These are phyloP conservation scores for Teunomyces panamensis DNA, from an alignment of 805 yeast genomes.

Conservation along the genomic window DNA sequence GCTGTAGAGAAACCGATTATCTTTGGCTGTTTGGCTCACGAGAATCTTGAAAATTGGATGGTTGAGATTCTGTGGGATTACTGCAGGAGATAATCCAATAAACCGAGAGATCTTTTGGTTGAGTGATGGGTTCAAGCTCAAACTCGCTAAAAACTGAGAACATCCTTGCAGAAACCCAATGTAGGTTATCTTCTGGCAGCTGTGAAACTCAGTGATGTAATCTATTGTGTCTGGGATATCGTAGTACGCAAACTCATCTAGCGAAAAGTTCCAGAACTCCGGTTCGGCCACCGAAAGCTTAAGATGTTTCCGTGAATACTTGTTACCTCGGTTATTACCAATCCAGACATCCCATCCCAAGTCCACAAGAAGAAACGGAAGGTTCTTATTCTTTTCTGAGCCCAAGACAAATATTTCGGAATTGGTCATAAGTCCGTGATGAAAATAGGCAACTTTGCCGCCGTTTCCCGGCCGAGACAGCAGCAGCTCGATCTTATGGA, in stretches of 20 bases:
- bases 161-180: conserved; percentile 33
- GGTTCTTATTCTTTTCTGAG: conserved; percentile 16
- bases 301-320: conserved; percentile 30
- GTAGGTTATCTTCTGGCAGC: conserved; percentile 18
- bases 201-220: conserved; percentile 19
- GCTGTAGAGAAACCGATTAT: conserved; percentile 21
- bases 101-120: conserved; percentile 20
- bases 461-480: background rate
- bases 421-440: conserved; percentile 30
- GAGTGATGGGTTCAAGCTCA: conserved; percentile 23
- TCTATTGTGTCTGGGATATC: conserved; percentile 27
- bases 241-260: conserved; percentile 30
- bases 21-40: conserved; percentile 24
- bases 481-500: conserved; percentile 23
- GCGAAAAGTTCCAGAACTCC: conserved; percentile 29
- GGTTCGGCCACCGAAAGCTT: conserved; percentile 21
- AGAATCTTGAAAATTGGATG: conserved; percentile 23
- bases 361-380: conserved; percentile 14
- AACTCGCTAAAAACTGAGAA: conserved; percentile 30
- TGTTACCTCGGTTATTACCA: conserved; percentile 18
- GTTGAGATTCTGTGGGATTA: conserved; percentile 22
- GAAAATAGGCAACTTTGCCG: conserved; percentile 25
- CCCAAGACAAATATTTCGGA: conserved; percentile 29
- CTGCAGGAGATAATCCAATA: conserved; percentile 30
- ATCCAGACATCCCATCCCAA: conserved; percentile 16